Base-by-base conservation (phyloP, 306 rosid genomes). In the Dryas alaskensis region DNA sequence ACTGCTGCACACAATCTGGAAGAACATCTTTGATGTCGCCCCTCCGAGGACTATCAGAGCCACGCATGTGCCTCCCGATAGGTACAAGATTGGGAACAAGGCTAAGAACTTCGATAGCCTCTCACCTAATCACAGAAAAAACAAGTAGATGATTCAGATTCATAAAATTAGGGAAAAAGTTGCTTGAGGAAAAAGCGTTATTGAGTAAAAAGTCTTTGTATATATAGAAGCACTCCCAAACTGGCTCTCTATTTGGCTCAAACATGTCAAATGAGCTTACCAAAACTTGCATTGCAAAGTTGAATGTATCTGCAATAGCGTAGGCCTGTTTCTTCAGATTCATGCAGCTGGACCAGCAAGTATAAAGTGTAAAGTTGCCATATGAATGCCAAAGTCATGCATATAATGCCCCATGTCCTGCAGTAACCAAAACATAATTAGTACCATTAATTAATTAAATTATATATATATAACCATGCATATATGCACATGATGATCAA, bases 231-330 rank as follows among this genome's bases (percentile, higher is more conserved):
- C 67, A 59, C 16, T 27, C 37, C 37, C 37, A 31, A 31, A 31
- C 37, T 2, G 37, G 37, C 3, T 31, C 37, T 31, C 2, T 31
- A 31, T 5, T 40, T 62, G 2, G 6, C 46, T 62, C 12, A 40
- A 40, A 40, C 14, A 19, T 54, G 17, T 44, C 6, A 10, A 69
- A 54, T 10, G 12, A 9, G 57, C 78, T 10, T 55, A 79, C 88
- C 88, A 55, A 85, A 81, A 11, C 80, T 60, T 1, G 53, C 79
- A n/a, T 70, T 66, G 43, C 53, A 78, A 8, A 85, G 84, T 50
- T 85, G 88, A 54, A 85, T 70, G 69, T 85, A 85, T 81, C 88
- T 72, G 72, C 88, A 81, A 69, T 79, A 85, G 3, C 88, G 86
- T 8, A 85, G 25, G 19, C 88, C 86, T 10, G 79, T 81, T 64